phyloP scores from a whole-genome alignment of 129 eudicot species.

The Flaveria bidentis region DNA sequence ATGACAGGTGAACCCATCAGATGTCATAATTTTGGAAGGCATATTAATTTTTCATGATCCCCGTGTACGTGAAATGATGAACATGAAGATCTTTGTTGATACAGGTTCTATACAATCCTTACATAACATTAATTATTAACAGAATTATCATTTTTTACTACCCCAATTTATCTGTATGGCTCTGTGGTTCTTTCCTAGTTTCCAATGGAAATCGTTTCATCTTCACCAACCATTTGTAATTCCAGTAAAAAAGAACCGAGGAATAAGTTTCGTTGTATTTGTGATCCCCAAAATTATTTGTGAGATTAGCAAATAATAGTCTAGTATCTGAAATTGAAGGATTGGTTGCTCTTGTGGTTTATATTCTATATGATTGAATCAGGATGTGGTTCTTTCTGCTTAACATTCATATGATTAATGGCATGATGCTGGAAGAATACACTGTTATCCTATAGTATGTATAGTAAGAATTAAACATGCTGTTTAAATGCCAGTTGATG shows the following conservation, averaged over 20 bases:
- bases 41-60: slow-evolving; percentile 90
- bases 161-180: neutral
- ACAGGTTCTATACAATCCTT: slow-evolving; percentile 69
- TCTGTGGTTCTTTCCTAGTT: slow-evolving; percentile 1
- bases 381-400: neutral
- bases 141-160: neutral
- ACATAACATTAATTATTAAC: slow-evolving; percentile 16
- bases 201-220: neutral
- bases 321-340: neutral
- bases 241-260: neutral
- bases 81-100: slow-evolving; percentile 97
- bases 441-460: neutral
- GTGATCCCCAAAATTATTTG: neutral
- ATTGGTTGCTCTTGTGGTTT: slow-evolving; percentile 11
- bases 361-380: neutral
- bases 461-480: slow-evolving; percentile 4
- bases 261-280: neutral
- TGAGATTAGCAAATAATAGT: neutral
- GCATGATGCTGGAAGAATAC: slow-evolving; percentile 7
- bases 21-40: slow-evolving; percentile 92
- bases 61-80: slow-evolving; percentile 78
- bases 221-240: neutral
- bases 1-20: slow-evolving; percentile 91
- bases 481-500: slow-evolving; percentile 8
- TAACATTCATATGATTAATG: neutral